Percentiles rank a stretch among this genome's conserved stretches.
Evolutionary conservation across 176 grass and related monocot genomes (phyloP).

Genomic region (Zoysia japonica): DNA sequence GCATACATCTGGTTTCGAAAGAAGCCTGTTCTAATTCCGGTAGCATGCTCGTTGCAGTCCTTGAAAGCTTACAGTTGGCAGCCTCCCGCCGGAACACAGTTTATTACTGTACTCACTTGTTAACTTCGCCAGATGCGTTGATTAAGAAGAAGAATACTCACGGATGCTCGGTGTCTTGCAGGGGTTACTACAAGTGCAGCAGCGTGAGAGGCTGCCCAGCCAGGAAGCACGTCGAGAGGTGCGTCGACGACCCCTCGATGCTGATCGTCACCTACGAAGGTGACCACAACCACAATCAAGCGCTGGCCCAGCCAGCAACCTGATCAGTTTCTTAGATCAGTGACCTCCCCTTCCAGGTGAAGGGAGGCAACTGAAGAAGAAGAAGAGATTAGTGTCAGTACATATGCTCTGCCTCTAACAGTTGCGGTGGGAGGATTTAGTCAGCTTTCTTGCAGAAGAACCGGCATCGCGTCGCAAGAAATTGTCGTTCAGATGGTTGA

Average conservation of each 20-base stretch:
- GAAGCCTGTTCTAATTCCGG: conserved; percentile 24
- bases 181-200: conserved; percentile 97
- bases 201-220: conserved; percentile 85
- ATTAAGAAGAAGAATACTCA: background rate
- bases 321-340: background rate
- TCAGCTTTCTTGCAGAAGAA: conserved; percentile 44
- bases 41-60: too few relatives aligned
- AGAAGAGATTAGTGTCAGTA: conserved; percentile 45
- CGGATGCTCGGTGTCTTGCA: conserved; percentile 30
- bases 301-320: conserved; percentile 37
- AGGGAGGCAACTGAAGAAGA: background rate
- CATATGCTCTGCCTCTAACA: conserved; percentile 55
- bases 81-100: background rate
- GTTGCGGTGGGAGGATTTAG: conserved; percentile 22
- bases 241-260: conserved; percentile 80
- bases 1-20: conserved; percentile 6
- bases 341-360: conserved; percentile 19
- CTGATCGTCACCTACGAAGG: conserved; percentile 94
- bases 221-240: conserved; percentile 92
- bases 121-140: conserved; percentile 21
- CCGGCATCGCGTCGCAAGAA: conserved; percentile 24
- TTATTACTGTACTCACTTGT: background rate
- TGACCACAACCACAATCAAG: conserved; percentile 72
- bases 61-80: too few relatives aligned
- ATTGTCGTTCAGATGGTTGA: conserved; percentile 28